phyloP scores from a whole-genome alignment of 2,329 filamentous ascomycete genomes.

The Aureobasidium sp. region DNA sequence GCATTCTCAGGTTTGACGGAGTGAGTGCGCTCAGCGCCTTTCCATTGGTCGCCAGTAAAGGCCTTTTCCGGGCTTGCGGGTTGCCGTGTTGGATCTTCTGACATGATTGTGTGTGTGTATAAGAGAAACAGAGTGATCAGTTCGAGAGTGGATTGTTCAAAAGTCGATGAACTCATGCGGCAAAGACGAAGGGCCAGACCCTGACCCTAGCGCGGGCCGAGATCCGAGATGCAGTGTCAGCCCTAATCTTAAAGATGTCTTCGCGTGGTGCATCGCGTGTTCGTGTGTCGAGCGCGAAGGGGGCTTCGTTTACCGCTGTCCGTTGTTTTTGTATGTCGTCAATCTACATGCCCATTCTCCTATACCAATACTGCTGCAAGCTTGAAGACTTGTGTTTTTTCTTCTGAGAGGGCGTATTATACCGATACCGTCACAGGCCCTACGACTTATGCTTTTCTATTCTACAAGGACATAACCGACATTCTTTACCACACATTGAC shows the following conservation, averaged over 20 bases:
- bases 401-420: no score
- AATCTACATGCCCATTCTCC: not conserved
- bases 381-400: no score
- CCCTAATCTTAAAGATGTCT: not conserved
- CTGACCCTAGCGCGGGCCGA: not conserved
- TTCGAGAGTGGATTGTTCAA: not conserved
- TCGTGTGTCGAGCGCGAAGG: not conserved
- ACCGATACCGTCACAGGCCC: not conserved
- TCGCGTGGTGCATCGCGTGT: not conserved
- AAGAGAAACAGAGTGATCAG: not conserved
- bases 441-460: not conserved
- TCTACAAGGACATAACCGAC: not conserved
- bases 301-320: not conserved
- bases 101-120: slow-evolving; percentile 27
- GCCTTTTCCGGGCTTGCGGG: slow-evolving; percentile 19
- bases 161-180: slow-evolving; percentile 8
- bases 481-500: not conserved
- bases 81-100: slow-evolving; percentile 35
- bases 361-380: not conserved
- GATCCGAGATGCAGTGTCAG: not conserved
- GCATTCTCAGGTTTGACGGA: slow-evolving; percentile 35
- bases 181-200: not conserved
- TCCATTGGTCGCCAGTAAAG: slow-evolving; percentile 29
- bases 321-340: slow-evolving; percentile 1
- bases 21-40: slow-evolving; percentile 19